Conservation (phyloP, 1,284 basidiomycete genomes). For the Ustilago nuda region DNA sequence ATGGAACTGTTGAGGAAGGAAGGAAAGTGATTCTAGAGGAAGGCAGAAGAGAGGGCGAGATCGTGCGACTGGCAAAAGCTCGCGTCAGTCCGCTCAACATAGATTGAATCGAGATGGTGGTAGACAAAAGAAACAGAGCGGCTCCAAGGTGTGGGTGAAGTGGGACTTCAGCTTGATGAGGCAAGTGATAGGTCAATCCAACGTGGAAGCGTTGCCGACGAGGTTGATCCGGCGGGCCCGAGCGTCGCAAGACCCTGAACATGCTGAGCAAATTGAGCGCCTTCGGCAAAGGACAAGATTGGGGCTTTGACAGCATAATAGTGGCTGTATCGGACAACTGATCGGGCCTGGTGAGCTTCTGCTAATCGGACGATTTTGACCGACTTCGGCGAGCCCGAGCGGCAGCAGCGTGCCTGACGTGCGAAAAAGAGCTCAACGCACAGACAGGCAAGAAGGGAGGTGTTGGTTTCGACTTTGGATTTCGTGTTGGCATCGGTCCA, state of each 20-base stretch:
- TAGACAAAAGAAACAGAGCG: neutral
- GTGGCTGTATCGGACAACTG: too few species aligned
- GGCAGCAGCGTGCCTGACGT: slow-evolving; percentile 9
- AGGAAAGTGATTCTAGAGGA: neutral
- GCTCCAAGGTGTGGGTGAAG: neutral
- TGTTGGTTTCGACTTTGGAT: slow-evolving; percentile 9
- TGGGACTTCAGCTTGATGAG: slow-evolving; percentile 7
- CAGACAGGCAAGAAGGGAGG: slow-evolving; percentile 6
- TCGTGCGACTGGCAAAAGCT: slow-evolving; percentile 7
- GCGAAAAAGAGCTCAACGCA: neutral
- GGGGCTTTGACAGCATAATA: slow-evolving; percentile 4
- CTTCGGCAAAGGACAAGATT: neutral
- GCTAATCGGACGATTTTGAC: too few species aligned
- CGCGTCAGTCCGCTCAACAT: slow-evolving; percentile 32
- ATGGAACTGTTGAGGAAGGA: neutral
- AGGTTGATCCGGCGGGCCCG: slow-evolving; percentile 16
- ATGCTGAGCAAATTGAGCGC: slow-evolving; percentile 8
- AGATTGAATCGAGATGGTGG: slow-evolving; percentile 1
- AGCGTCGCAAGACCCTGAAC: slow-evolving; percentile 12
- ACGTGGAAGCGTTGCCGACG: slow-evolving; percentile 4
- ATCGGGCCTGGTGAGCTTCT: too few species aligned
- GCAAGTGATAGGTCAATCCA: neutral
- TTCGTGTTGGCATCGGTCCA: slow-evolving; percentile 14
- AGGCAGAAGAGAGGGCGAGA: slow-evolving; percentile 1
- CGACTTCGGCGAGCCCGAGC: neutral